A percentile compares a stretch with the other conserved stretches of the same genome.
These are phyloP conservation scores for Graphilbum sp. DNA, from an alignment of 2,329 filamentous ascomycete species.

Conservation along the genomic window DNA sequence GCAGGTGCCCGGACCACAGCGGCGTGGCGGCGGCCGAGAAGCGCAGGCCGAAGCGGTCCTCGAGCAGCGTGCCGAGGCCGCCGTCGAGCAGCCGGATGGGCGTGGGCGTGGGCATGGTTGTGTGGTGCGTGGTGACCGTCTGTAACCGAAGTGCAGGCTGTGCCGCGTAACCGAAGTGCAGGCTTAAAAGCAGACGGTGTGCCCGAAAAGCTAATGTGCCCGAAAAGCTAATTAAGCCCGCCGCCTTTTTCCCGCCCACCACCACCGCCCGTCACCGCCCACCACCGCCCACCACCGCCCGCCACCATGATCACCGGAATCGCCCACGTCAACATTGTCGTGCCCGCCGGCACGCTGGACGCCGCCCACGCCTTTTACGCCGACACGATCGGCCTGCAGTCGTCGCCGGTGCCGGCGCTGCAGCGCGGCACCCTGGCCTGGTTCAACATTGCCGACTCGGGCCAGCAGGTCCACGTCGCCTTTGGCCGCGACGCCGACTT, in stretches of 20 bases:
- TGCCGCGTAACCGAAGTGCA: too few species aligned
- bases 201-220: too few species aligned
- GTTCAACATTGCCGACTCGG: slow-evolving; percentile 39
- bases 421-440: slow-evolving; percentile 36
- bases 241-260: not conserved
- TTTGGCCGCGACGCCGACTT: slow-evolving; percentile 21
- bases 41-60: slow-evolving; percentile 34
- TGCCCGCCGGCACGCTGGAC: slow-evolving; percentile 33
- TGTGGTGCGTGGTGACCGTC: too few species aligned
- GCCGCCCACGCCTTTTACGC: slow-evolving; percentile 38
- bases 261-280: not conserved
- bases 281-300: not conserved
- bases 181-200: too few species aligned
- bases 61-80: slow-evolving; percentile 49
- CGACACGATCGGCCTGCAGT: slow-evolving; percentile 35
- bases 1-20: slow-evolving; percentile 51
- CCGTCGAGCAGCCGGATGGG: slow-evolving; percentile 37
- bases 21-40: slow-evolving; percentile 38
- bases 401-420: slow-evolving; percentile 32
- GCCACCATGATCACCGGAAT: slow-evolving; percentile 17
- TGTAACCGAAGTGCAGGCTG: too few species aligned
- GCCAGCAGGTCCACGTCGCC: slow-evolving; percentile 41
- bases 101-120: not conserved
- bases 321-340: slow-evolving; percentile 37
- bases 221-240: too few species aligned